Evolutionary conservation across 768 basidiomycete genomes (phyloP), one percentile per base, ranked within the genome.

Genomic region (Gloeophyllum trabeum): DNA sequence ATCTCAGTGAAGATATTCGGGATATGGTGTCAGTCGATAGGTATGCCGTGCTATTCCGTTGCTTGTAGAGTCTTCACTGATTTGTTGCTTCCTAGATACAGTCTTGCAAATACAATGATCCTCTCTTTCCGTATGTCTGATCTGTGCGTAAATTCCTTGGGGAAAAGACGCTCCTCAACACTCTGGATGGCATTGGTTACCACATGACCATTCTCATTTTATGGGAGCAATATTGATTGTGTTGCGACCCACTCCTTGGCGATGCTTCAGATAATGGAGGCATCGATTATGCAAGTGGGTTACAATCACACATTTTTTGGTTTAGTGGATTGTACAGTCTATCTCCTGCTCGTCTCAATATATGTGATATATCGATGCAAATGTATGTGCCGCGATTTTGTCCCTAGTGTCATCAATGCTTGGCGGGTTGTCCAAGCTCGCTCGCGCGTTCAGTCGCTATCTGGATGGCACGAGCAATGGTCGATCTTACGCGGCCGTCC

Each of bases 161-260:
- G n/a, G n/a, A n/a, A n/a, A 32, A 32, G 16, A 10, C 57, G 91
- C 90, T 94, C 88, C 74, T 74, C 75, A 75, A 93, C 91, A 94
- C 91, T 93, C 91, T 93, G 91, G 81, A 74, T 78, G 76, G 73
- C 81, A 81, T 78, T 67, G 52, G 46, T 60, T 45, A 58, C 62
- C 59, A 90, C 80, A 79, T 83, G 84, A 66, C 49, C 73, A 79
- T 81, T 76, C 88, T 91, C 83, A 93, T 94, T 94, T 93, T 87
- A 89, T 61, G 78, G 73, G 82, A 93, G 89, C 90, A 65, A 93
- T 56, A 89, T 42, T 24, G 44, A 51, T 50, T 43, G 7, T 44
- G 41, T 42, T 45, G 37, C 42, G 51, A 48, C 54, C 49, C 47
- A 53, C 41, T 51, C 52, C 54, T 54, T 56, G 39, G 50, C 52